Base-by-base conservation (phyloP, 2,329 filamentous ascomycete species). In the Fonsecaea erecta region DNA sequence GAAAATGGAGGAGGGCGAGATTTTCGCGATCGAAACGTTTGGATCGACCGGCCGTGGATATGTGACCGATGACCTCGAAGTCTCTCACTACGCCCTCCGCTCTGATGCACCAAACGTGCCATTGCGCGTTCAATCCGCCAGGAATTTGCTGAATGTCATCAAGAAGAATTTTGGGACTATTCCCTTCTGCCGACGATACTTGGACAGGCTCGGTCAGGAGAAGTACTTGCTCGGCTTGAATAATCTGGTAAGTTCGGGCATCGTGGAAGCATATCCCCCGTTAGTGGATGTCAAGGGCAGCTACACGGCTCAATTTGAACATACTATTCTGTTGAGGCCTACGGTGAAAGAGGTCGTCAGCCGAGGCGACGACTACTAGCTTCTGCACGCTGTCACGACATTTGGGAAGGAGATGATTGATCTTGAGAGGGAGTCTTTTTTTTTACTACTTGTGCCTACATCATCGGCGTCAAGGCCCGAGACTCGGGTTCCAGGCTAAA, bases 1-100 rank as follows among this genome's bases (percentile, higher is more conserved):
- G 59, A 97, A 96, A 84, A 98, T 98, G 94, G 93, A 97, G 80
- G 94, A 97, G 79, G 93, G 93, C 48, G 93, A 98, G 75, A 89
- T 93, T 18, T 98, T 96, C 77, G 93, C 93, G 70, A 96, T 97
- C 72, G 93, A 97, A 82, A 97, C 93, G 0, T 97, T 97, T 77
- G 94, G 93, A 66, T 95, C 90, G 76, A 97, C 93, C 24, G 94
- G 93, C 69, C 93, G 92, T 76, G 93, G 93, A 70, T 90, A 91
- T 75, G 91, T 97, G 63, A 83, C 87, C 70, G 93, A 97, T 74
- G 92, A 97, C 79, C 90, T 88, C 77, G 93, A 96, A 82, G 87
- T 88, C 18, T 97, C 92, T 51, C 93, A 97, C 78, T 98, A 97
- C 73, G 93, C 92, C 52, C 88, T 90, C 77, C 83, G 85, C 67